phyloP scores from a whole-genome alignment of 73 alveolate species.

The Blepharisma japonicum region DNA sequence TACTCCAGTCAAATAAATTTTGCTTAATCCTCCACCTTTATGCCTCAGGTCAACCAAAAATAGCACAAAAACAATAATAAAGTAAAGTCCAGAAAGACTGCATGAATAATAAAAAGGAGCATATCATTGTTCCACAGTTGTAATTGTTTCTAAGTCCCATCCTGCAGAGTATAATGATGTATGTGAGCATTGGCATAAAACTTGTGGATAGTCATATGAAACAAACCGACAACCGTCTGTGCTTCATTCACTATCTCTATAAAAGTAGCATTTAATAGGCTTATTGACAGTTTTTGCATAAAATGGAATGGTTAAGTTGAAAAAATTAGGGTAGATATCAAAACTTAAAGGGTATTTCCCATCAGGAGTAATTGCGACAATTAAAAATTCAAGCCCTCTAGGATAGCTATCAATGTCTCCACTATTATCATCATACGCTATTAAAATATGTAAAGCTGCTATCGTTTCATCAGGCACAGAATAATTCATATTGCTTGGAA shows the following conservation, averaged over 20 bases:
- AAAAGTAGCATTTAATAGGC: too few relatives aligned
- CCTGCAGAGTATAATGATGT: background rate
- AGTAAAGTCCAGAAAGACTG: slow-evolving; percentile 14
- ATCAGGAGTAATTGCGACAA: background rate
- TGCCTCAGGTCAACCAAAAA: too few relatives aligned
- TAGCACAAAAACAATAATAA: too few relatives aligned
- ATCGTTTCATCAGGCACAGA: too few relatives aligned
- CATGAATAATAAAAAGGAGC: slow-evolving; percentile 13
- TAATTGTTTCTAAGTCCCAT: background rate
- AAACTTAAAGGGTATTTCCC: background rate
- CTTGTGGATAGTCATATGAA: background rate
- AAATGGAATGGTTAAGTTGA: too few relatives aligned
- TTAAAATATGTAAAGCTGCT: background rate
- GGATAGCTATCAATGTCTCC: background rate
- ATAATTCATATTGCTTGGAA: too few relatives aligned
- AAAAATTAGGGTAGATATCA: too few relatives aligned
- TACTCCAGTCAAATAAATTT: too few relatives aligned
- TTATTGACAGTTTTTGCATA: too few relatives aligned
- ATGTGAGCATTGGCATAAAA: background rate
- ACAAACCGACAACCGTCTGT: background rate
- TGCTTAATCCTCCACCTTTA: too few relatives aligned
- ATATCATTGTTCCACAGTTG: background rate
- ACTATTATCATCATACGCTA: background rate
- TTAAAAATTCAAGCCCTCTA: background rate
- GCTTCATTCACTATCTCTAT: background rate